Evolutionary conservation across 345 rosid genomes (phyloP).

Genomic region (Arabidopsis arenosa): DNA sequence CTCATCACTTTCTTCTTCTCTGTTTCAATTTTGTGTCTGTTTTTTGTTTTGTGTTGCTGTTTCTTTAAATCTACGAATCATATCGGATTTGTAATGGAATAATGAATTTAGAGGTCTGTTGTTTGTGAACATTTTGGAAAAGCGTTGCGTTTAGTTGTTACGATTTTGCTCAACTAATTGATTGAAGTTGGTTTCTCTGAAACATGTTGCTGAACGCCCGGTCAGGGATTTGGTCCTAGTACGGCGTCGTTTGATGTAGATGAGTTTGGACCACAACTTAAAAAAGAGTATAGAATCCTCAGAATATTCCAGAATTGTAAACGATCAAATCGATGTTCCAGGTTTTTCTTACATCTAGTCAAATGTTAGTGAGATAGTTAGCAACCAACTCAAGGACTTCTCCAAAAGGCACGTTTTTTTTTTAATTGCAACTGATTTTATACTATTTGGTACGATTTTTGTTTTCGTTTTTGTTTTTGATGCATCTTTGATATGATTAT

Average conservation of each 20-base stretch:
- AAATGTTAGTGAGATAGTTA: background rate
- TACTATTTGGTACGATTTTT: background rate
- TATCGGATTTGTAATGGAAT: conserved; percentile 10
- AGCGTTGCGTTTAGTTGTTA: background rate
- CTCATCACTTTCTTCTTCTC: background rate
- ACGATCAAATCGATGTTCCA: too few relatives aligned
- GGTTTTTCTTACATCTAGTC: too few relatives aligned
- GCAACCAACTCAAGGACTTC: background rate
- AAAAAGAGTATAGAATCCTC: too few relatives aligned
- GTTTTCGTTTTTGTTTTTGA: background rate
- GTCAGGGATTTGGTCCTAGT: conserved; percentile 61
- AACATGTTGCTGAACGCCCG: conserved; percentile 59
- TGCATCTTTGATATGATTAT: background rate
- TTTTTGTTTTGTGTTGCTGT: background rate
- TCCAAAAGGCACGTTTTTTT: conserved; percentile 12
- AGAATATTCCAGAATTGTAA: background rate
- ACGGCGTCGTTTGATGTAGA: conserved; percentile 48
- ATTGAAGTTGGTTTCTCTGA: background rate
- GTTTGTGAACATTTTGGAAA: background rate
- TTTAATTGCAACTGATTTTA: background rate
- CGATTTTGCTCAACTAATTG: too few relatives aligned
- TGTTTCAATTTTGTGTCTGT: background rate
- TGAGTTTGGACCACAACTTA: background rate
- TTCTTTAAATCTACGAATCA: background rate
- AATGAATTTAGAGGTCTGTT: background rate